Conservation (phyloP, 345 rosid genomes). For the Pugionium dolabratum region DNA sequence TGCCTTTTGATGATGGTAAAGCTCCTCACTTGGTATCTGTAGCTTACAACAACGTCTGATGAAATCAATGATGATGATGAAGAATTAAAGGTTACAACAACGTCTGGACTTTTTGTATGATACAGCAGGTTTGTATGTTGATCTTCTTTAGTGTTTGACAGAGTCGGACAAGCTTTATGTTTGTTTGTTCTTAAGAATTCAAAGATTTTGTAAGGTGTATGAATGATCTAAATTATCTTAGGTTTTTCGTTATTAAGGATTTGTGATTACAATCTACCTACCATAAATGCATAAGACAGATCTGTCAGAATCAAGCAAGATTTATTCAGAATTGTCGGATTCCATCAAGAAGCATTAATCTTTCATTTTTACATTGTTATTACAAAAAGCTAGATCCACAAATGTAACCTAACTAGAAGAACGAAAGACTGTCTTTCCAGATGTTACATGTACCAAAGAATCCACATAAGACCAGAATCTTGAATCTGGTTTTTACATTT, state of each 20-base stretch:
- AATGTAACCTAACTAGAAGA: constrained; percentile 7
- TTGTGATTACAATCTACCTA: background rate
- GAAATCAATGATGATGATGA: background rate
- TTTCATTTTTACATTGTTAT: background rate
- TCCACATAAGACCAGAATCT: constrained; percentile 43
- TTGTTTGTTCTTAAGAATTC: constrained; percentile 11
- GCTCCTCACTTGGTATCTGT: constrained; percentile 64
- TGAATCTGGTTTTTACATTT: constrained; percentile 31
- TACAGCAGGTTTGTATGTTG: constrained; percentile 19
- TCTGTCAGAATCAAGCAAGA: background rate
- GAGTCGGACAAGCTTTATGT: constrained; percentile 5
- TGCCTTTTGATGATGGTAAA: constrained; percentile 77
- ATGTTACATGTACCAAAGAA: constrained; percentile 60
- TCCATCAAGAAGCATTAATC: background rate
- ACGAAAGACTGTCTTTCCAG: constrained; percentile 21
- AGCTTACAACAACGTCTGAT: constrained; percentile 33
- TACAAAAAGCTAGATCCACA: constrained; percentile 6
- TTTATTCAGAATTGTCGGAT: background rate
- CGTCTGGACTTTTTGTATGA: constrained; percentile 16
- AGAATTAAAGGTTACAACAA: background rate
- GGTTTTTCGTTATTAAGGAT: background rate
- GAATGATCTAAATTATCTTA: background rate
- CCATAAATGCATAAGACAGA: background rate
- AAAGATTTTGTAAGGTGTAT: constrained; percentile 12
- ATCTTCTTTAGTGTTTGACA: constrained; percentile 7